A percentile compares a stretch with the other conserved stretches of the same genome.
phyloP scores from a whole-genome alignment of 768 basidiomycete genomes.

The Antrodiella citrinella region DNA sequence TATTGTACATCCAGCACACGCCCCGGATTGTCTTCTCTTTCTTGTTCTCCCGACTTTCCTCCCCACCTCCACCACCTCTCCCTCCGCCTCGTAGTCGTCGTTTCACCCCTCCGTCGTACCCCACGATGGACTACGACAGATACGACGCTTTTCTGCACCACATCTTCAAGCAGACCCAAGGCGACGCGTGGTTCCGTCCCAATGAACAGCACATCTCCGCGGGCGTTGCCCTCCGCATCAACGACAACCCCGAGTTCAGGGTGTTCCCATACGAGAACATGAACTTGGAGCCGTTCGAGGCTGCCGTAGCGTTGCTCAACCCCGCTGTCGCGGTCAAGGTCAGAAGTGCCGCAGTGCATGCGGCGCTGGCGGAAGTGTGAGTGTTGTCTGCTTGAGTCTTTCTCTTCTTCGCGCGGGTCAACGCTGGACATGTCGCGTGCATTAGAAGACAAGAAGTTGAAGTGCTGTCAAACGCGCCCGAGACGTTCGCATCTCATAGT shows the following conservation, averaged over 20 bases:
- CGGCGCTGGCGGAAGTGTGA: conserved; percentile 40
- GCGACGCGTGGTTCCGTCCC: conserved; percentile 48
- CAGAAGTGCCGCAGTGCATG: conserved; percentile 41
- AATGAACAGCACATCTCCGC: conserved; percentile 38
- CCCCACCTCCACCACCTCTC: neutral
- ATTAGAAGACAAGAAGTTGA: neutral
- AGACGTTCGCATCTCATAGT: conserved; percentile 1
- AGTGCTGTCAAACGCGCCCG: neutral
- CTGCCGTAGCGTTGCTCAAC: conserved; percentile 42
- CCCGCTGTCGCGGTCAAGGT: conserved; percentile 50
- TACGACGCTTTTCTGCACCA: conserved; percentile 37
- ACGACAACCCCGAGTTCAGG: conserved; percentile 34
- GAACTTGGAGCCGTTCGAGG: conserved; percentile 46
- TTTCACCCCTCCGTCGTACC: neutral
- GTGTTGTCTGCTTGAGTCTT: conserved; percentile 11
- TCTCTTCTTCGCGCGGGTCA: neutral
- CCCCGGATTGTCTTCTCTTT: neutral
- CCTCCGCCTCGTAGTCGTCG: conserved; percentile 1
- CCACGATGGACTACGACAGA: conserved; percentile 31
- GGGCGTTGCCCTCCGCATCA: conserved; percentile 43
- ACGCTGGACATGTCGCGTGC: neutral
- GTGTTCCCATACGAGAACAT: conserved; percentile 49
- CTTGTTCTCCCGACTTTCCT: neutral
- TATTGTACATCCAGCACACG: neutral
- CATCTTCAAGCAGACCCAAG: conserved; percentile 38